These are phyloP conservation scores for Phaeodactylum tricornutum DNA, from an alignment of 108 stramenopile species.

Conservation along the genomic window DNA sequence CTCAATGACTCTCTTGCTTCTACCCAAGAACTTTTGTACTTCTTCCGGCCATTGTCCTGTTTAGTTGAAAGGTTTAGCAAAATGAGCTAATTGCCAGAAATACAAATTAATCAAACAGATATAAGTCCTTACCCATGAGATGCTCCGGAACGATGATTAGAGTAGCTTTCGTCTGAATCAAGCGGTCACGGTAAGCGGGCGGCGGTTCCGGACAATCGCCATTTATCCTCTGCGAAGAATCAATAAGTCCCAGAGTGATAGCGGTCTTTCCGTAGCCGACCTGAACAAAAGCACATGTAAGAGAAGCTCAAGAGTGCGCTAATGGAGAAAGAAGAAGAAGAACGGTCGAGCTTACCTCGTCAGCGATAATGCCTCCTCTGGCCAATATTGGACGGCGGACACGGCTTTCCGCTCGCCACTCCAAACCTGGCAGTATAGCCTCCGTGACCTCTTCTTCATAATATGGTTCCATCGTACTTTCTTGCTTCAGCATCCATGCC, in stretches of 20 bases:
- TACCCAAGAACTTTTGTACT: constrained; percentile 26
- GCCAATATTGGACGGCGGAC: constrained; percentile 16
- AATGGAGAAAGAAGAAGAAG: not conserved
- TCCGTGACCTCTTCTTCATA: constrained; percentile 33
- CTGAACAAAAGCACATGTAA: constrained; percentile 7
- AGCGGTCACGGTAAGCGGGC: not conserved
- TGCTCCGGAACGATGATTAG: constrained; percentile 26
- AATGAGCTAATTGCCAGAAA: too few species aligned
- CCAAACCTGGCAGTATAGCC: constrained; percentile 12
- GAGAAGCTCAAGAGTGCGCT: too few species aligned
- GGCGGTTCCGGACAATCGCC: constrained; percentile 10
- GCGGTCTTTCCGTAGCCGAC: constrained; percentile 41
- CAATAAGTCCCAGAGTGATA: constrained; percentile 32
- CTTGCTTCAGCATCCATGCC: constrained; percentile 36
- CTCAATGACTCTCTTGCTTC: not conserved
- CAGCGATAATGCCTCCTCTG: constrained; percentile 35
- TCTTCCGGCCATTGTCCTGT: constrained; percentile 31
- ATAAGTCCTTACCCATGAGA: too few species aligned
- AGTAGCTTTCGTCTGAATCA: constrained; percentile 21
- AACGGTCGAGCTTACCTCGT: constrained; percentile 9
- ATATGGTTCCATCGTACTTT: constrained; percentile 12
- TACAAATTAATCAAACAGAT: too few species aligned
- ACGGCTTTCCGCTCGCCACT: constrained; percentile 32
- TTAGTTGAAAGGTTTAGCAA: too few species aligned
- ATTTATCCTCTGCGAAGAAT: constrained; percentile 4